Evolutionary conservation across 257 asterid genomes (phyloP), one percentile per base, ranked within the genome.

Genomic region (Solanum lignicaule): DNA sequence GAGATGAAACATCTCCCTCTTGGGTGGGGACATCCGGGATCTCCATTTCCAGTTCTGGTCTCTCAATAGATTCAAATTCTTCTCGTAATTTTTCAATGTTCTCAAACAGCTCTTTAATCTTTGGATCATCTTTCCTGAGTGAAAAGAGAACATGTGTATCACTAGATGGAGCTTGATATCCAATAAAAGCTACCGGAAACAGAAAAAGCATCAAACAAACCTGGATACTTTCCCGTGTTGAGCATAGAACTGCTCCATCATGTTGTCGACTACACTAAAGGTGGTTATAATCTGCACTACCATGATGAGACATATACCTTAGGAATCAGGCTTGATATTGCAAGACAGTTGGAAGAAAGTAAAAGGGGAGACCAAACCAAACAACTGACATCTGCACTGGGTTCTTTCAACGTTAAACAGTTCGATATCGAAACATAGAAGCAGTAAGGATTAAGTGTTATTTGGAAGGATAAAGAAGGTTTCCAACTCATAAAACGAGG

Each of bases 1-100:
- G 85, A 52, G 85, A 81, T 41, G 93, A 87, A 66, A 84, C 58
- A 20, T 90, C 93, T 55, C 90, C 66, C 87, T 89, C 96, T 89
- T 89, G 91, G 74, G 11, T 46, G 6, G 69, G 85, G 69, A 18
- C 85, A n/a, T 92, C 85, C 38, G 98, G 98, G 85, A 88, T 92
- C 94, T 97, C 99, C 69, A 97, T 87, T 88, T 94, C 99, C 35
- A 96, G 90, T 89, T 93, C 93, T n/a, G 99, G 99, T 88, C 99
- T 92, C 91, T 95, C 98, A 12, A 96, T 91, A 85, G 95, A 88
- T 83, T 97, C 99, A 87, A 96, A 97, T 91, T 93, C 94, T 89
- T 29, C 89, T 65, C 98, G 92, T 81, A 97, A 92, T 90, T 93
- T 94, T 90, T 93, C 98, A 72, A 95, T 92, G 11, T 87, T 93